These are phyloP conservation scores for Talaromyces sp. DNA, from an alignment of 2,329 filamentous ascomycete species.

Conservation along the genomic window DNA sequence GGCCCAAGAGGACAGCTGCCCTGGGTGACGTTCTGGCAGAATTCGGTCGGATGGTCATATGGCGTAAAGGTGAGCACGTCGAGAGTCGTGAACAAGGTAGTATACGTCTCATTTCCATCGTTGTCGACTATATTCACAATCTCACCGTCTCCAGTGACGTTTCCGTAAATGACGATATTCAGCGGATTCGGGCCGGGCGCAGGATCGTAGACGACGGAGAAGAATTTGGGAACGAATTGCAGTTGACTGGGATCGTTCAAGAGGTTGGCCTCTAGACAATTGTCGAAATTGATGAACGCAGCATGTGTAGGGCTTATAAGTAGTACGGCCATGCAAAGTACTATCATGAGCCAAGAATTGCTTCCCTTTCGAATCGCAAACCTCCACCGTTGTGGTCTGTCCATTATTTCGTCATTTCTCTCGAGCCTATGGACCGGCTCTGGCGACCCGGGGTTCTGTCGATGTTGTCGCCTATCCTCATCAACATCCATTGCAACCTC, in stretches of 20 bases:
- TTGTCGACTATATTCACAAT: slow-evolving; percentile 62
- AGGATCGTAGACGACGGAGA: slow-evolving; percentile 71
- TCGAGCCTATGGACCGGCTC: background rate
- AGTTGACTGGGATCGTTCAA: slow-evolving; percentile 59
- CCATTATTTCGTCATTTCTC: slow-evolving; percentile 12
- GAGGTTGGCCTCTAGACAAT: slow-evolving; percentile 65
- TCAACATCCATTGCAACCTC: slow-evolving; percentile 32
- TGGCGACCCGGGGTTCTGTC: slow-evolving; percentile 13
- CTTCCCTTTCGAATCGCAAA: background rate
- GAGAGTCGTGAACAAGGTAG: slow-evolving; percentile 69
- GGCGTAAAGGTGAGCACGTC: slow-evolving; percentile 75
- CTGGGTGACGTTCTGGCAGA: slow-evolving; percentile 62
- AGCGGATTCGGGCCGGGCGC: slow-evolving; percentile 60
- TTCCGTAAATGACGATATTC: slow-evolving; percentile 79
- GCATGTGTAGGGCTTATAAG: slow-evolving; percentile 49
- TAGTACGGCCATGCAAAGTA: background rate
- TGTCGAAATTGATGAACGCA: slow-evolving; percentile 72
- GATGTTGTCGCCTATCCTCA: slow-evolving; percentile 23
- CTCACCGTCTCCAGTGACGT: slow-evolving; percentile 84
- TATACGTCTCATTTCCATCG: slow-evolving; percentile 53
- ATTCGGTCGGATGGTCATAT: slow-evolving; percentile 55
- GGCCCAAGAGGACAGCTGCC: slow-evolving; percentile 71
- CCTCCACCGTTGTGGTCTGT: background rate
- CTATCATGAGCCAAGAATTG: background rate
- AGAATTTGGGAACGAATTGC: slow-evolving; percentile 73